Percentiles rank a stretch among this genome's conserved stretches.
These are phyloP conservation scores for Rhizopus sp. DNA, from an alignment of 371 early-diverging fungal species.

Conservation along the genomic window DNA sequence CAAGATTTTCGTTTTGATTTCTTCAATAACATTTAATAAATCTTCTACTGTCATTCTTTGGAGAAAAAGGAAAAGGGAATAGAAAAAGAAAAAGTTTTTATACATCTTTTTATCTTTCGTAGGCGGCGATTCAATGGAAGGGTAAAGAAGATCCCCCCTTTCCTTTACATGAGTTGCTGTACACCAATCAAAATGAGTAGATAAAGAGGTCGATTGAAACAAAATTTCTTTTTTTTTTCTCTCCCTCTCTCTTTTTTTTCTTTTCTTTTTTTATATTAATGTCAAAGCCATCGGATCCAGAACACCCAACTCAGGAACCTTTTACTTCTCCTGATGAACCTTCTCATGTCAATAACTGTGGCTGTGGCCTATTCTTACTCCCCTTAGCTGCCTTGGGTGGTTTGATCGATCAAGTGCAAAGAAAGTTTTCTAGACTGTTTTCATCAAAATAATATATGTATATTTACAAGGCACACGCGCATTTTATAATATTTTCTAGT, in stretches of 20 bases:
- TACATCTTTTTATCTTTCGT: background rate
- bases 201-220: constrained; percentile 1
- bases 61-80: constrained; percentile 1
- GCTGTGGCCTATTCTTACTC: constrained; percentile 28
- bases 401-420: constrained; percentile 30
- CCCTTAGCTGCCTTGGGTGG: constrained; percentile 41
- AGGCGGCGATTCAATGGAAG: constrained; percentile 11
- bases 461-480: background rate
- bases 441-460: background rate
- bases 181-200: no score
- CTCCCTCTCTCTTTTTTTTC: no score
- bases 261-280: no score
- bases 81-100: background rate
- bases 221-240: no score
- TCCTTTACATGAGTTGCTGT: no score
- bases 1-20: background rate
- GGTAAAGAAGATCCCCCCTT: background rate
- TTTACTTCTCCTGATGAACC: constrained; percentile 29
- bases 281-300: constrained; percentile 1
- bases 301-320: constrained; percentile 31
- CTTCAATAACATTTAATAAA: constrained; percentile 9
- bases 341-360: constrained; percentile 30
- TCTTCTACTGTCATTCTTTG: background rate
- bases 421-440: constrained; percentile 25
- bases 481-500: constrained; percentile 47